Base-by-base conservation (phyloP, 345 rosid species). In the Fremontodendron californicum region DNA sequence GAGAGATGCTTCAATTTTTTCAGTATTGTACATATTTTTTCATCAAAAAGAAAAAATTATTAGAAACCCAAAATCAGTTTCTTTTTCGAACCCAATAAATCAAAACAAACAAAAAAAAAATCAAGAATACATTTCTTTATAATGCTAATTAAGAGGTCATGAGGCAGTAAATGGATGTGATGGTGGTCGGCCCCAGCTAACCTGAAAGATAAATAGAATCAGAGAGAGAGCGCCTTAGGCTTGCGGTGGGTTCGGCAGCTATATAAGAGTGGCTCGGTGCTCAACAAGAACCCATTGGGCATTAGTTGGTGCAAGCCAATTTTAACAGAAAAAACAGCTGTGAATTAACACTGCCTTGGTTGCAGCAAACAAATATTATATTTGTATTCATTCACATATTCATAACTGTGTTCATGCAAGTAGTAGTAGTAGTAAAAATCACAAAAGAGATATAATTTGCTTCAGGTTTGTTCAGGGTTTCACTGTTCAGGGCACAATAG, bases 251-350 rank as follows among this genome's bases (percentile, higher is more conserved):
- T 23, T 9, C 6, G 65, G 64, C 51, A 72, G 62, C 16, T 55
- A 15, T 60, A 25, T 25, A 21, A 37, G 46, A 77, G 35, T 1
- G 35, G 35, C 35, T 1, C 35, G 35, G 35, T 33, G 35, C 35
- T 82, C 87, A 58, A 85, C 84, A 79, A 76, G 37, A 69, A 11
- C 75, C 76, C 60, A 29, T 66, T 73, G 79, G 78, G 33, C 75
- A 78, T 61, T 75, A 77, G 76, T 27, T 71, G 79, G 79, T 49
- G 80, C 64, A 43, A 43, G 69, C 67, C 52, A 66, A 66, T 29
- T 57, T 29, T 73, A 43, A 49, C 75, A 77, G 45, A 67, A 33
- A 66, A 16, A n/a, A 51, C 25, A 12, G 33, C 23, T 65, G 45
- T 51, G 65, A 54, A 37, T 27, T 4, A n/a, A 67, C 19, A 5